Evolutionary conservation across 345 rosid genomes (phyloP).

Genomic region (Syzygium grande): DNA sequence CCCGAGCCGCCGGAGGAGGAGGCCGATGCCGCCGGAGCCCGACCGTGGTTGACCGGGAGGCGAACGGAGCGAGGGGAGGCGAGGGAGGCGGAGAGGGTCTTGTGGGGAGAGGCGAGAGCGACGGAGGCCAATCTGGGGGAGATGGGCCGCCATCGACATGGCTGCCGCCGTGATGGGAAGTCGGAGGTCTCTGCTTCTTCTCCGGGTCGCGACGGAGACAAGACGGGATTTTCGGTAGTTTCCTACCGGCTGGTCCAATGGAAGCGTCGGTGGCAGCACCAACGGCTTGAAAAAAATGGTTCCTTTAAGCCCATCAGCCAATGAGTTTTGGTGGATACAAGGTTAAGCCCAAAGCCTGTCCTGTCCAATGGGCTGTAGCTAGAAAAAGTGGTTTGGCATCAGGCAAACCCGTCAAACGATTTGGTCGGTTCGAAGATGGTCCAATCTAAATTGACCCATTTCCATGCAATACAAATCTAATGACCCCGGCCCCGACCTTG

Average conservation of each 20-base stretch:
- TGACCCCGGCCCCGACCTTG: no score
- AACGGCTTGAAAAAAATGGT: background rate
- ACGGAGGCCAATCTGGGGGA: conserved; percentile 26
- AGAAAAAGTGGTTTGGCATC: no score
- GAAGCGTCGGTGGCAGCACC: background rate
- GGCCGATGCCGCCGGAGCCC: background rate
- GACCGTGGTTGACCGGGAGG: background rate
- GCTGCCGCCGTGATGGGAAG: background rate
- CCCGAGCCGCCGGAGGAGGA: conserved; percentile 7
- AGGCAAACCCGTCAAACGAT: no score
- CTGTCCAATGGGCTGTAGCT: background rate
- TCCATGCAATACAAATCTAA: no score
- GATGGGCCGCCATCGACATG: conserved; percentile 48
- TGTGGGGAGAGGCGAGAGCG: conserved; percentile 25
- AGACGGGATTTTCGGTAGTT: background rate
- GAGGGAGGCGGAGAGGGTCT: background rate
- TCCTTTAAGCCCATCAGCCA: background rate
- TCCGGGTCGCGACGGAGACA: background rate
- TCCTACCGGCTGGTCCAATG: background rate
- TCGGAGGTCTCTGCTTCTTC: background rate
- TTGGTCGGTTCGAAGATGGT: no score
- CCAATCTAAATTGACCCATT: no score
- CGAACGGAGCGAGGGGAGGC: conserved; percentile 8
- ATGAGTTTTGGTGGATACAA: background rate
- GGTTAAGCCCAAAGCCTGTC: background rate